A percentile compares a stretch with the other conserved stretches of the same genome.
Conservation (phyloP, 2,329 filamentous ascomycete species). For the Aspergillus sp. region DNA sequence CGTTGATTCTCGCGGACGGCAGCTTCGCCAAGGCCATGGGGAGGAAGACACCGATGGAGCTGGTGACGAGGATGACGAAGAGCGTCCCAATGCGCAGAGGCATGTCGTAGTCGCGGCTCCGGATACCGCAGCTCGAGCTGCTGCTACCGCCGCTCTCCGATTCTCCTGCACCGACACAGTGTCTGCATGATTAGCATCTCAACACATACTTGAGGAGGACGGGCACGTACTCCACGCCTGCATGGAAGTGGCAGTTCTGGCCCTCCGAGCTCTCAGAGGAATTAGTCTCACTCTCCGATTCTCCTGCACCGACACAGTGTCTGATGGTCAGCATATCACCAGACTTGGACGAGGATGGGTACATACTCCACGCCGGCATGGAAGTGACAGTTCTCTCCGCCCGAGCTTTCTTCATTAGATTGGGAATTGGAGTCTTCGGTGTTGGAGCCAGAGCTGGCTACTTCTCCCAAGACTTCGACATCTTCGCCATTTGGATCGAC, state of each 20-base stretch:
- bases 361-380: conserved; percentile 73
- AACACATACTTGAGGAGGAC: background rate
- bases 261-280: conserved; percentile 15
- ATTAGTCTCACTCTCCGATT: conserved; percentile 23
- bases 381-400: conserved; percentile 62
- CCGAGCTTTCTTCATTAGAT: background rate
- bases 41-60: conserved; percentile 65
- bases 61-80: conserved; percentile 70
- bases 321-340: conserved; percentile 17
- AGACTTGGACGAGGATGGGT: background rate
- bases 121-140: conserved; percentile 47
- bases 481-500: conserved; percentile 61
- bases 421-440: conserved; percentile 8
- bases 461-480: conserved; percentile 54
- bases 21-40: conserved; percentile 65
- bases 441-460: conserved; percentile 20
- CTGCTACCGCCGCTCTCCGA: conserved; percentile 36
- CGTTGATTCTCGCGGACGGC: conserved; percentile 51
- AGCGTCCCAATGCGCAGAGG: conserved; percentile 68
- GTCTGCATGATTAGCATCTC: conserved; percentile 22
- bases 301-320: conserved; percentile 27
- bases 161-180: conserved; percentile 29
- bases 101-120: conserved; percentile 63
- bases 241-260: conserved; percentile 70
- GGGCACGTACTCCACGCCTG: conserved; percentile 67